phyloP scores from a whole-genome alignment of 495 filamentous ascomycete genomes.

The Cercophora scortea region DNA sequence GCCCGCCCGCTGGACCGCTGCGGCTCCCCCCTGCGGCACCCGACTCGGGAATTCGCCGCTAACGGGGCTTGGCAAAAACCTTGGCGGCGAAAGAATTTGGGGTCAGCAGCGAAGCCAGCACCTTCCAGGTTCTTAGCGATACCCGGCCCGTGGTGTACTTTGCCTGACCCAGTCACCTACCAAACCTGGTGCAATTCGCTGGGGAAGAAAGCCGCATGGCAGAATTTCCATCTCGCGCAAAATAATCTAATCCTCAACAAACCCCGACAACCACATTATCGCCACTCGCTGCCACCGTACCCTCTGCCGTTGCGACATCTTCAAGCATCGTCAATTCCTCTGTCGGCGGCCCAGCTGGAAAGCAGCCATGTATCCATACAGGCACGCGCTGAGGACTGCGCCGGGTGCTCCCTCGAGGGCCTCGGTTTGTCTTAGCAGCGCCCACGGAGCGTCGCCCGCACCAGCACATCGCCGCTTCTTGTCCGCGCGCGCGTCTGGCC shows the following conservation, averaged over 20 bases:
- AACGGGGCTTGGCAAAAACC: slow-evolving; percentile 9
- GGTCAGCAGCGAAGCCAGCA: neutral
- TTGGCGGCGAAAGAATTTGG: slow-evolving; percentile 16
- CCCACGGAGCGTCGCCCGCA: slow-evolving; percentile 30
- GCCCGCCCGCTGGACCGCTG: neutral
- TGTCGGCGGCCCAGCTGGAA: slow-evolving; percentile 1
- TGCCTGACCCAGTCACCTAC: slow-evolving; percentile 9
- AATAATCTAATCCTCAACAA: neutral
- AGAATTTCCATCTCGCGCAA: slow-evolving; percentile 7
- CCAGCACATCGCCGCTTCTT: slow-evolving; percentile 54
- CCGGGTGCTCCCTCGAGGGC: slow-evolving; percentile 27
- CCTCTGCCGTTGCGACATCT: neutral
- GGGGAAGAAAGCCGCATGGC: neutral
- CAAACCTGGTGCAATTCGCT: slow-evolving; percentile 9
- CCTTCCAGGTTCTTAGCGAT: neutral
- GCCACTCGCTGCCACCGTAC: neutral
- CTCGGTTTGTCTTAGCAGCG: slow-evolving; percentile 29
- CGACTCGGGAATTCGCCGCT: slow-evolving; percentile 16
- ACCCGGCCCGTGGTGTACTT: no score
- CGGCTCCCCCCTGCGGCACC: neutral
- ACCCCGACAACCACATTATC: neutral
- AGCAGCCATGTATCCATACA: slow-evolving; percentile 38
- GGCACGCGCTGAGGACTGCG: slow-evolving; percentile 34
- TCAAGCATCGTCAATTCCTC: neutral
- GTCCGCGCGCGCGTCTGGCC: slow-evolving; percentile 22